Evolutionary conservation across 2,329 filamentous ascomycete genomes (phyloP), one percentile per base, ranked within the genome.

Genomic region (Incumbomyces lentus): DNA sequence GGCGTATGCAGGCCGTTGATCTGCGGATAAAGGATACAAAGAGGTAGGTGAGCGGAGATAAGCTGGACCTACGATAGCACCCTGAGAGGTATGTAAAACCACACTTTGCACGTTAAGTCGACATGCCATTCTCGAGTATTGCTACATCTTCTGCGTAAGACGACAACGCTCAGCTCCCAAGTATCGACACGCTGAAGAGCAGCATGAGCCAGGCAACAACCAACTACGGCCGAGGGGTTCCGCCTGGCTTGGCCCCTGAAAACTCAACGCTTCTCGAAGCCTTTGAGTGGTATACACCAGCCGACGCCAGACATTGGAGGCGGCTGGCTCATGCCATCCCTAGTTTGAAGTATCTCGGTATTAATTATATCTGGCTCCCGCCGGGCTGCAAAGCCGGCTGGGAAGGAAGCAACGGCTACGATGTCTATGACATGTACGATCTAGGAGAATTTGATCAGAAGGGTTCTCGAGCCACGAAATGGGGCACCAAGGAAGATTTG

Each of bases 401-500:
- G 1, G 62, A 71, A 26, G 77, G 79, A 16, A 52, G 51, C 33
- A 84, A 84, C 55, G 82, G 82, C 4, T 82, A 82, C 53, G 79
- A 82, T 59, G 70, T 79, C 51, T 86, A 84, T 58, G 82, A 86
- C 58, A 62, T 86, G 13, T 84, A 79, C 55, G 80, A 84, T 51
- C 62, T 83, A 2, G 82, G 82, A 31, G 82, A 86, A 58, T 86
- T 86, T 54, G 75, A 84, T 34, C 81, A 85, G 58, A 86, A 86
- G 59, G 79, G 78, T 16, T 60, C 68, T 0, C 64, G 64, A 5
- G 65, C 67, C 2, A 86, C 82, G 1, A 86, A 85, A 68, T 86
- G 81, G 81, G 82, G 82, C 2, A 66, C 68, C 1, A 78, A 77
- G 56, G 71, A 75, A 39, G 79, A 85, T 46, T 64, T 86, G n/a